Evolutionary conservation across 2,329 filamentous ascomycete genomes (phyloP).

Genomic region (Didymella sp.): DNA sequence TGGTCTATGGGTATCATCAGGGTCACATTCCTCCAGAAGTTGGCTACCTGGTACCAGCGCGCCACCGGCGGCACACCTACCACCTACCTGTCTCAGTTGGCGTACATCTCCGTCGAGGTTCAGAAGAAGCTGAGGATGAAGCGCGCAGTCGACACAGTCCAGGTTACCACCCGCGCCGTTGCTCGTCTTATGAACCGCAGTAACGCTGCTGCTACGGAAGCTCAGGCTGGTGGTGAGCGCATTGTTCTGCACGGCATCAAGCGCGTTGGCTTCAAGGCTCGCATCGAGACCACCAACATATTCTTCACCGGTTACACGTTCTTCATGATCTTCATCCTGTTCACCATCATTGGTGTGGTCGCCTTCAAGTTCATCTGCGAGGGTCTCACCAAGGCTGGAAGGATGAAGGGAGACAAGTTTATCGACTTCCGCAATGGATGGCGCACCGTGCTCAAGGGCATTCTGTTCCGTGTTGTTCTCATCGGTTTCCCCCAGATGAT

Average conservation of each 20-base stretch:
- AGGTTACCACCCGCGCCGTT: slow-evolving; percentile 27
- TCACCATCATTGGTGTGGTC: slow-evolving; percentile 75
- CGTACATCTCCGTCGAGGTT: slow-evolving; percentile 81
- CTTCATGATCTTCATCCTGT: slow-evolving; percentile 81
- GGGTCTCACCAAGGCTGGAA: slow-evolving; percentile 72
- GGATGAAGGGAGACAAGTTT: slow-evolving; percentile 86
- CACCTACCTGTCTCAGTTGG: slow-evolving; percentile 76
- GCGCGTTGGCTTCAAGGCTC: slow-evolving; percentile 83
- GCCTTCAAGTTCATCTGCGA: slow-evolving; percentile 85
- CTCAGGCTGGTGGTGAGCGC: slow-evolving; percentile 40
- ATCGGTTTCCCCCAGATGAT: slow-evolving; percentile 93
- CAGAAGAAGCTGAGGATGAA: slow-evolving; percentile 72
- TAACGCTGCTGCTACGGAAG: slow-evolving; percentile 57
- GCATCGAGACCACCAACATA: slow-evolving; percentile 88
- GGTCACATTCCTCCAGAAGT: slow-evolving; percentile 82
- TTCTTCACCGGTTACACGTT: slow-evolving; percentile 92
- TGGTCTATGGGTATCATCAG: slow-evolving; percentile 98
- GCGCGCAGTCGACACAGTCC: slow-evolving; percentile 33
- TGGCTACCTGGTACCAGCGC: slow-evolving; percentile 95
- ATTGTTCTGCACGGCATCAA: slow-evolving; percentile 79
- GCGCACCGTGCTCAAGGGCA: slow-evolving; percentile 90
- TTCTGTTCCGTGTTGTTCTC: slow-evolving; percentile 86
- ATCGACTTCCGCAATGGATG: slow-evolving; percentile 93
- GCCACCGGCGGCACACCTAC: slow-evolving; percentile 87
- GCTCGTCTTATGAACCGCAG: slow-evolving; percentile 48